Evolutionary conservation across 192 early-diverging fungal species (phyloP), one percentile per base, ranked within the genome.

Genomic region (Entomortierella parvispora): DNA sequence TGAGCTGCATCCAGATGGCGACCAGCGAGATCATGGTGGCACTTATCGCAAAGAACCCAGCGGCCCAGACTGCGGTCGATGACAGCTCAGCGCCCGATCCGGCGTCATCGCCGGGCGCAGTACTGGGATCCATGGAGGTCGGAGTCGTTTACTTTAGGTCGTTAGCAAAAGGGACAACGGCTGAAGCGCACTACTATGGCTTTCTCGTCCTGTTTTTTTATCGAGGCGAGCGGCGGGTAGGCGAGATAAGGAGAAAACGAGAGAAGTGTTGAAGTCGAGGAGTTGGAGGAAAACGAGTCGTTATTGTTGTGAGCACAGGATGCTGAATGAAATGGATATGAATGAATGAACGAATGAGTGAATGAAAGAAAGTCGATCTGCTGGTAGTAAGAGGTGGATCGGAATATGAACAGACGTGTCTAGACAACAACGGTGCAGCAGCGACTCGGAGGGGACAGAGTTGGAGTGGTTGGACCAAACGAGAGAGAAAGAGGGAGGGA

Each of bases 1-100:
- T 88, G 68, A 86, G 71, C 49, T 88, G 87, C 47, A 81, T 75
- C 85, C 83, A 88, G 48, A 86, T 83, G 12, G 87, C 80, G 8
- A 82, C 46, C 2, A 82, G 23, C 14, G 86, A 88, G 17, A 88
- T 81, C 33, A 71, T 25, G 32, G 81, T 85, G 17, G 81, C 83
- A 31, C 71, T 71, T 34, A 84, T 31, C 9, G 85, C 85, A 69
- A 84, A 85, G n/a, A 83, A 11, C 7, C 79, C 80, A 4, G 86
- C 86, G 18, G 81, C 51, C 45, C 69, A 72, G 20, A 86, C 76
- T 17, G 82, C 80, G 17, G 52, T 20, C 26, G 78, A 67, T 46
- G 70, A 67, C 9, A 86, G 72, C 40, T 82, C 75, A 37, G 71
- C 83, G 8, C 84, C 84, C 20, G 84, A 77, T 7, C 84, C 84